Base-by-base conservation (phyloP, 768 basidiomycete species). In the Tulasnella sp. region DNA sequence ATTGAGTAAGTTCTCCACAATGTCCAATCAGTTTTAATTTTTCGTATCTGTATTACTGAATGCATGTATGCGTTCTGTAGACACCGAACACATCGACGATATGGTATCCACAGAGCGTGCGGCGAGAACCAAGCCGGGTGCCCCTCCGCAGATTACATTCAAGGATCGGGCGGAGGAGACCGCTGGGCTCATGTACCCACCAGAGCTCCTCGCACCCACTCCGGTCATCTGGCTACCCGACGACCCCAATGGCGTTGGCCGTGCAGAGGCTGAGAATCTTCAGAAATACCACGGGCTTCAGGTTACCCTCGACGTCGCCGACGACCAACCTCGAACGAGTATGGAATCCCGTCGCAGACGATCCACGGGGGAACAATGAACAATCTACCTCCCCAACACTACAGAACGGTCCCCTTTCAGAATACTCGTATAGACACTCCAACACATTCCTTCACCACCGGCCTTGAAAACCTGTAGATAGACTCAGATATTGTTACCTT, bases 141-240 rank as follows among this genome's bases (percentile, higher is more conserved):
- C 83, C 12, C 75, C 85, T 2, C 85, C 85, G 9, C 76, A 80
- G 9, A 68, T 86, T 24, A 73, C 84, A 4, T 86, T 88, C 65
- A 75, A 79, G 1, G 85, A 87, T 68, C 85, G 87, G 63, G 82
- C 84, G 12, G 82, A 85, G 65, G 83, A 87, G 65, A 83, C 85
- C 78, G 78, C 80, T 4, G 81, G 82, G 15, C 81, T 90, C 57
- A 72, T 92, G 41, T 92, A 90, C 66, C 85, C 88, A 3, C 85
- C 87, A 1, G 87, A 87, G 68, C 75, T 90, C 42, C 77, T 87
- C 62, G 85, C 85, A 11, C 85, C 87, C 17, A 73, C 78, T 19
- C 87, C 87, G 1, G 81, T 85, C 60, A 85, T 92, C 52, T 90
- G 88, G 88, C 74, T 90, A n/a, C 85, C 85, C 0, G 83, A 85